Conservation (phyloP, 352 stramenopile genomes). For the Pythium aphanidermatum region DNA sequence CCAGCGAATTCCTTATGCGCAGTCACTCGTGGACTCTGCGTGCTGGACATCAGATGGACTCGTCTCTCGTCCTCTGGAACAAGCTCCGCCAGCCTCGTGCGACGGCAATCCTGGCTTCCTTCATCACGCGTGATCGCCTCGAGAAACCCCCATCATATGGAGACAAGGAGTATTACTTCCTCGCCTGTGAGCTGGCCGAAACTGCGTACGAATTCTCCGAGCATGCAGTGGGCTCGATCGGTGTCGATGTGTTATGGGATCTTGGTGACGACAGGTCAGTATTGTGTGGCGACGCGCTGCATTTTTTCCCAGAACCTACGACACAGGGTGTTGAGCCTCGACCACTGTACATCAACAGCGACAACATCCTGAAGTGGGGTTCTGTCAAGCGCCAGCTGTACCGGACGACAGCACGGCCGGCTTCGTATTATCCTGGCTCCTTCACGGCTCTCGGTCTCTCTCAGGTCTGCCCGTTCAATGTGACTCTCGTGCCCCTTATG, state of each 20-base stretch:
- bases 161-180: slow-evolving; percentile 50
- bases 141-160: slow-evolving; percentile 29
- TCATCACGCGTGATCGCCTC: slow-evolving; percentile 25
- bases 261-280: slow-evolving; percentile 5
- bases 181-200: slow-evolving; percentile 44
- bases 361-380: slow-evolving; percentile 35
- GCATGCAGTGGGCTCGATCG: slow-evolving; percentile 7
- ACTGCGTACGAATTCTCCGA: slow-evolving; percentile 41
- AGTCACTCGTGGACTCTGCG: slow-evolving; percentile 8
- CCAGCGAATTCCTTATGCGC: neutral
- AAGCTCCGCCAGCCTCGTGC: slow-evolving; percentile 32
- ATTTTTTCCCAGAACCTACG: slow-evolving; percentile 24
- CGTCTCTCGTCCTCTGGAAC: slow-evolving; percentile 38
- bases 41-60: slow-evolving; percentile 46
- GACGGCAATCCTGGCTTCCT: slow-evolving; percentile 37
- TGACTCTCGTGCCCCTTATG: too few species aligned
- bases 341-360: slow-evolving; percentile 46
- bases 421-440: slow-evolving; percentile 29
- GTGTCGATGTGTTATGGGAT: neutral
- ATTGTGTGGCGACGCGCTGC: slow-evolving; percentile 36
- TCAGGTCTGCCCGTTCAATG: too few species aligned
- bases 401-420: slow-evolving; percentile 22
- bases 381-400: slow-evolving; percentile 16
- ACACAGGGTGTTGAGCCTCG: neutral
- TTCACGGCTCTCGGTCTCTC: too few species aligned